A percentile compares a stretch with the other conserved stretches of the same genome.
Evolutionary conservation across 1,284 basidiomycete genomes (phyloP).

Genomic region (Chalciporus sp.): DNA sequence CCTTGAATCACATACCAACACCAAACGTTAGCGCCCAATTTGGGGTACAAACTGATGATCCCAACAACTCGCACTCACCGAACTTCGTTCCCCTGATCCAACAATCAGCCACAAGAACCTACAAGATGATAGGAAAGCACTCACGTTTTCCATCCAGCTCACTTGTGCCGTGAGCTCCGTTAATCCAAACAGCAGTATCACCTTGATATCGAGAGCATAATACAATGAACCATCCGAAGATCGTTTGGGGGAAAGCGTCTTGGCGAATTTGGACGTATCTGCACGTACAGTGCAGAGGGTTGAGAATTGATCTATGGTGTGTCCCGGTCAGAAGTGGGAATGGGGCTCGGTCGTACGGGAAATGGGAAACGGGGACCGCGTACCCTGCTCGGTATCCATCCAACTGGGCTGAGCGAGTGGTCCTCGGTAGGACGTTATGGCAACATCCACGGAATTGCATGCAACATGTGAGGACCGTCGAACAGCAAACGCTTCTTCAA

Average conservation of each 20-base stretch:
- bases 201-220: conserved; percentile 38
- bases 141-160: conserved; percentile 46
- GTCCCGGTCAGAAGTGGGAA: not conserved
- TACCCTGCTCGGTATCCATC: conserved; percentile 29
- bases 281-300: conserved; percentile 41
- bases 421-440: conserved; percentile 33
- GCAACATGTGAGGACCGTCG: conserved; percentile 23
- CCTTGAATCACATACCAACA: conserved; percentile 16
- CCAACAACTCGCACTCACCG: conserved; percentile 26
- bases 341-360: not conserved
- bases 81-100: conserved; percentile 29
- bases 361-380: not conserved
- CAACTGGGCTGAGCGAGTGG: conserved; percentile 20
- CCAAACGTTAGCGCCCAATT: not conserved
- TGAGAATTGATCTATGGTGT: conserved; percentile 39
- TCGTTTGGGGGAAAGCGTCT: conserved; percentile 16
- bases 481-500: conserved; percentile 27
- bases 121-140: conserved; percentile 2
- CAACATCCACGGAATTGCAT: conserved; percentile 26
- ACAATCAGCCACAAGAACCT: conserved; percentile 3
- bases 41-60: not conserved
- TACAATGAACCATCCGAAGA: conserved; percentile 29
- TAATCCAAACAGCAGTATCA: conserved; percentile 47
- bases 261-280: conserved; percentile 37
- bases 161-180: conserved; percentile 50